Percentiles rank a stretch among this genome's conserved stretches.
phyloP scores from a whole-genome alignment of 1,284 basidiomycete species.

The Ustilago nuda region DNA sequence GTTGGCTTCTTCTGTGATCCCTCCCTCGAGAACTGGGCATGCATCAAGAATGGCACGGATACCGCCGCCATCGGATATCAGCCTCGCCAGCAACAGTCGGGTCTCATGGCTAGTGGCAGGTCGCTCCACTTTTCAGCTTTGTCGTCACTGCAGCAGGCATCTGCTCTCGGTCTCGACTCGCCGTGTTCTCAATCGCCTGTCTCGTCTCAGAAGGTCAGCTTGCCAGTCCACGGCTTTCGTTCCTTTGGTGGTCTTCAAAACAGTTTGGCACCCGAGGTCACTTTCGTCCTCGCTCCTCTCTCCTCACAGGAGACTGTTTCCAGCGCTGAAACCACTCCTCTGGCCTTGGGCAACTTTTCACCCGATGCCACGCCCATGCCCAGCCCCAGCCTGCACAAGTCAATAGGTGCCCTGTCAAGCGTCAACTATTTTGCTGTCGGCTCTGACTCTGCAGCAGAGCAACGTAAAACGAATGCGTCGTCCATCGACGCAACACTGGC shows the following conservation, averaged over 20 bases:
- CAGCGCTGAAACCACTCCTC: constrained; percentile 29
- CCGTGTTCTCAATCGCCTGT: constrained; percentile 7
- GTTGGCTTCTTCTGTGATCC: constrained; percentile 40
- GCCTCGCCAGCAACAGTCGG: constrained; percentile 46
- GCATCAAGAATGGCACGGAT: constrained; percentile 56
- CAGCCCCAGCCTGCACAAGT: constrained; percentile 54
- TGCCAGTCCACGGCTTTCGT: constrained; percentile 58
- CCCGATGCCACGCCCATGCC: constrained; percentile 61
- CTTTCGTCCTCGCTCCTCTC: constrained; percentile 2
- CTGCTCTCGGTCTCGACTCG: constrained; percentile 19
- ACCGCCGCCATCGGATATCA: constrained; percentile 39
- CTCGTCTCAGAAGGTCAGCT: constrained; percentile 37
- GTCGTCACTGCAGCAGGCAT: constrained; percentile 37
- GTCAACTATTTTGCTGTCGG: constrained; percentile 41
- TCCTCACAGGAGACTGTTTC: background rate
- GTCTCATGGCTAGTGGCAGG: constrained; percentile 49
- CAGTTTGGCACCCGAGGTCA: constrained; percentile 26
- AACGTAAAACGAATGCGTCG: background rate
- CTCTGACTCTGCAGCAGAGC: constrained; percentile 4
- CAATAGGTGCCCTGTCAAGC: constrained; percentile 33
- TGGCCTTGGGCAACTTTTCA: constrained; percentile 30
- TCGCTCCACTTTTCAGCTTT: constrained; percentile 51
- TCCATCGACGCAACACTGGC: background rate
- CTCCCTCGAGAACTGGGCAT: constrained; percentile 50
- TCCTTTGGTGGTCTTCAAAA: constrained; percentile 58